Base-by-base conservation (phyloP, 768 basidiomycete genomes). In the Auriscalpium orientale region DNA sequence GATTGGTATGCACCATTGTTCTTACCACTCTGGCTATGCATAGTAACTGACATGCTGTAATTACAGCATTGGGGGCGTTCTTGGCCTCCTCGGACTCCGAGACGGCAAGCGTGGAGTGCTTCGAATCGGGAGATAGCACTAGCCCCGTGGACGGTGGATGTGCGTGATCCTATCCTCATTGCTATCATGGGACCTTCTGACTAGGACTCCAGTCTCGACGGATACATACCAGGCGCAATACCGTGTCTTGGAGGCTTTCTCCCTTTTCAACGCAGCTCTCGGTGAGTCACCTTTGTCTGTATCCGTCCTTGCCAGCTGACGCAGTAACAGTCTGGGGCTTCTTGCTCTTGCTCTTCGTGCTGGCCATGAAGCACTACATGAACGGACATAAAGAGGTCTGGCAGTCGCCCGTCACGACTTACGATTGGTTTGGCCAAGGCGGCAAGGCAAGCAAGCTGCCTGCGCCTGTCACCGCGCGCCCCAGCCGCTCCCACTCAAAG, bases 161-260 rank as follows among this genome's bases (percentile, higher is more conserved):
- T 90, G 65, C 72, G 87, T 76, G 40, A 44, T 16, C 46, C 38
- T 40, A n/a, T 50, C 38, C 46, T 46, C 18, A 35, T 37, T 8
- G 28, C 18, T 44, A 28, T 28, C 28, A 28, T 28, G 49, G 57
- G 43, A 49, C 28, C 36, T 49, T 54, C 40, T 34, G 9, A 28
- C 2, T 7, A 2, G 28, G 28, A 28, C 28, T 18, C 16, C 63
- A 91, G 90, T 91, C 71, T 83, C 87, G 55, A 91, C 89, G 21
- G 86, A 89, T 63, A 87, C 87, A 58, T 92, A 86, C 68, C 90
- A 90, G 61, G 89, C 89, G n/a, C 90, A 91, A 75, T 91, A 91
- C 67, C 82, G 84, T 33, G 89, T 91, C 18, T 74, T 92, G 57
- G 87, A 84, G 68, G 81, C 85, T 16, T 91, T 91, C 70, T 82